phyloP scores from a whole-genome alignment of 345 rosid species.

The Rhizophora apiculata region DNA sequence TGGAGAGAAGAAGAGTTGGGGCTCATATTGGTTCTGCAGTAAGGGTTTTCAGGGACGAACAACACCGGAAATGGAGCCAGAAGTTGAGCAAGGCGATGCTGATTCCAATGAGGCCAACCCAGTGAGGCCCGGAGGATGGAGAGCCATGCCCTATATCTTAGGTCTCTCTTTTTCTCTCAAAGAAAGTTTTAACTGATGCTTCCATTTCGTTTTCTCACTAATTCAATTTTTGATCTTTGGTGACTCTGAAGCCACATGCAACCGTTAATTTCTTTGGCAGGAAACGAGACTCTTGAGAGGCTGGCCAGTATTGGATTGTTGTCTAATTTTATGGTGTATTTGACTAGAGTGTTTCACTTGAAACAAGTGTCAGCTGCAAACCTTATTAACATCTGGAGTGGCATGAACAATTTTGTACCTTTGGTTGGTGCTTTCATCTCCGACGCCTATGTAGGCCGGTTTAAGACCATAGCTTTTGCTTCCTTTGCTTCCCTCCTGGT shows the following conservation, averaged over 20 bases:
- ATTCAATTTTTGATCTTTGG: neutral
- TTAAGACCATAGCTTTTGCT: slow-evolving; percentile 27
- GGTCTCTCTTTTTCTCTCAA: slow-evolving; percentile 27
- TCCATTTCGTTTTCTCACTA: neutral
- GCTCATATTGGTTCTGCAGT: slow-evolving; percentile 18
- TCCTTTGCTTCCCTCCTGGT: slow-evolving; percentile 46
- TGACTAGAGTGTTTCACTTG: slow-evolving; percentile 26
- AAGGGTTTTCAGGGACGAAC: slow-evolving; percentile 18
- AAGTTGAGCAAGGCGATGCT: slow-evolving; percentile 12
- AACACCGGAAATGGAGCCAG: slow-evolving; percentile 16
- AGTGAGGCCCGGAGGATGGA: slow-evolving; percentile 73
- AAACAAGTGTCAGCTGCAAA: slow-evolving; percentile 39
- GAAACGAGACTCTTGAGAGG: slow-evolving; percentile 54
- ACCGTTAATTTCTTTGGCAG: slow-evolving; percentile 9
- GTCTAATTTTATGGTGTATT: slow-evolving; percentile 40
- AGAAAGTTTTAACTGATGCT: no score
- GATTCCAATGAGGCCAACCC: slow-evolving; percentile 9
- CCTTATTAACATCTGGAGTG: slow-evolving; percentile 32
- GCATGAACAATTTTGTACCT: slow-evolving; percentile 40
- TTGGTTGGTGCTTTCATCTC: slow-evolving; percentile 33
- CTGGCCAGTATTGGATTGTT: slow-evolving; percentile 38
- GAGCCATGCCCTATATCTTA: slow-evolving; percentile 69
- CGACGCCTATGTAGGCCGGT: slow-evolving; percentile 27
- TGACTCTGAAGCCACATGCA: no score
- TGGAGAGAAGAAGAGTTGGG: neutral